phyloP scores from a whole-genome alignment of 2,329 filamentous ascomycete genomes.

The Scedosporium boydii region DNA sequence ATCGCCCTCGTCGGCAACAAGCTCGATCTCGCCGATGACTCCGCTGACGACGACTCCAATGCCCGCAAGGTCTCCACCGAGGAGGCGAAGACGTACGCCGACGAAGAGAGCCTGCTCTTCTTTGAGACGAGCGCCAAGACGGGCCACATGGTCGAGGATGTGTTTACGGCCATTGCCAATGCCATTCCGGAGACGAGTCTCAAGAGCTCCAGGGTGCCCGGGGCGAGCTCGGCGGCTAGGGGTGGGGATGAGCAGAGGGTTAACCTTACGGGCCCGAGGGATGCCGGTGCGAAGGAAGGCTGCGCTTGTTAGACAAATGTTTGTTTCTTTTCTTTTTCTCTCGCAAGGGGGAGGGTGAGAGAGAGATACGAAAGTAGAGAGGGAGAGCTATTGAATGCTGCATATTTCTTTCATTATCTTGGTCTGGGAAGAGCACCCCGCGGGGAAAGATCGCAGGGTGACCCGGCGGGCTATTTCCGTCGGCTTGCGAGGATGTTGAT shows the following conservation, averaged over 20 bases:
- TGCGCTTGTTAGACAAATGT: slow-evolving; percentile 63
- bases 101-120: slow-evolving; percentile 89
- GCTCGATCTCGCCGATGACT: slow-evolving; percentile 68
- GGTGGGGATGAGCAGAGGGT: slow-evolving; percentile 64
- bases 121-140: slow-evolving; percentile 98
- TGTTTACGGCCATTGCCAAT: slow-evolving; percentile 97
- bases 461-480: not conserved
- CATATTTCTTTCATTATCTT: not conserved
- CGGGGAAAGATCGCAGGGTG: not conserved
- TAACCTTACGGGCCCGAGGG: slow-evolving; percentile 66
- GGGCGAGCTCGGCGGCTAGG: slow-evolving; percentile 48
- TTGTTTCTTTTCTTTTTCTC: slow-evolving; percentile 4
- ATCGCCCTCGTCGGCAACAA: slow-evolving; percentile 97
- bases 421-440: not conserved
- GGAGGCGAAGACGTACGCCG: slow-evolving; percentile 86
- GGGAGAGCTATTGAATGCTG: not conserved
- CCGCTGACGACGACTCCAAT: slow-evolving; percentile 52
- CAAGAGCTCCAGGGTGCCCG: slow-evolving; percentile 77
- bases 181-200: slow-evolving; percentile 94
- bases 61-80: slow-evolving; percentile 83
- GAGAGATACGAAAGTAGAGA: not conserved
- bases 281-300: slow-evolving; percentile 74
- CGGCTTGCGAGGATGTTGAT: not conserved
- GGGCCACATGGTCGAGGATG: slow-evolving; percentile 85
- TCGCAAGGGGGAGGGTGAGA: not conserved